Evolutionary conservation across 2,329 filamentous ascomycete species (phyloP).

Genomic region (Talaromyces islandicus): DNA sequence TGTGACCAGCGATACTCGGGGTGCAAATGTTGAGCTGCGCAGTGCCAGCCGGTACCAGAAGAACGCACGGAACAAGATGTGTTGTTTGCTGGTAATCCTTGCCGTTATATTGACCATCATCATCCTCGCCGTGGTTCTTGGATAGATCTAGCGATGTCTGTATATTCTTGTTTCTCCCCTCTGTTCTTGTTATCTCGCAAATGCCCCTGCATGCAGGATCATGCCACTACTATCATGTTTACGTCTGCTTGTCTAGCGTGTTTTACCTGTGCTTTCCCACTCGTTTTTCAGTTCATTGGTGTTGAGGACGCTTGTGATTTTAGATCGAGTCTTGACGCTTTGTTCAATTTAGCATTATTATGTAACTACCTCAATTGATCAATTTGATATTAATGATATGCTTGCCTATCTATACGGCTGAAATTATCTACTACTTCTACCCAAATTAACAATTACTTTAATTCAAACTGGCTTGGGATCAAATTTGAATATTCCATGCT

Average conservation of each 20-base stretch:
- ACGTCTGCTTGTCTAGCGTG: background rate
- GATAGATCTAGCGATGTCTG: conserved; percentile 37
- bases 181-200: background rate
- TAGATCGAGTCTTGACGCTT: background rate
- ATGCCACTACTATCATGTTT: background rate
- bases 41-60: conserved; percentile 90
- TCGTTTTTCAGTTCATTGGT: background rate
- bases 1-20: conserved; percentile 72
- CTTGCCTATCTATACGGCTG: no score
- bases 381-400: no score
- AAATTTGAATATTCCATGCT: background rate
- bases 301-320: background rate
- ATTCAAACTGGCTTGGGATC: background rate
- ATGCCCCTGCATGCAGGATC: background rate
- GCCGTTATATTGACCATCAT: conserved; percentile 86
- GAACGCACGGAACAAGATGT: conserved; percentile 89
- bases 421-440: background rate
- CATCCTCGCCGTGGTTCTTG: conserved; percentile 75
- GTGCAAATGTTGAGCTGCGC: conserved; percentile 78
- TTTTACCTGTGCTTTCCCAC: background rate
- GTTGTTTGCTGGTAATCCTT: conserved; percentile 82
- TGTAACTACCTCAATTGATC: background rate
- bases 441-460: background rate
- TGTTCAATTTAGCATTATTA: background rate
- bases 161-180: background rate